A percentile compares a stretch with the other conserved stretches of the same genome.
These are phyloP conservation scores for Alternaria sp. DNA, from an alignment of 2,329 filamentous ascomycete genomes.

Conservation along the genomic window DNA sequence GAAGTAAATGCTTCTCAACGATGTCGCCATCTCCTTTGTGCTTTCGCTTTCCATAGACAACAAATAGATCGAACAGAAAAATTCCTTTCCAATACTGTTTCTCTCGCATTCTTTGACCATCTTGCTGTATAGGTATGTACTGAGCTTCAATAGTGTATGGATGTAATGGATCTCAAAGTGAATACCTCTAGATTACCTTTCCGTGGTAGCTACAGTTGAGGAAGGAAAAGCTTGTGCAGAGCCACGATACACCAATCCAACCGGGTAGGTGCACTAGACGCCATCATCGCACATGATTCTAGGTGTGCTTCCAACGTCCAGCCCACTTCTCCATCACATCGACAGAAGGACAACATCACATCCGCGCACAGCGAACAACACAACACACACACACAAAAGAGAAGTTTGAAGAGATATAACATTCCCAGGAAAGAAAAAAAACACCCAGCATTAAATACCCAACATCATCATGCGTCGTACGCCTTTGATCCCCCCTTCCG, in stretches of 20 bases:
- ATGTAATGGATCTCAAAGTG: too few species aligned
- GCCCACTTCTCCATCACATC: too few species aligned
- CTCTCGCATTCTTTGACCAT: too few species aligned
- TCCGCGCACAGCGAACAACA: not conserved
- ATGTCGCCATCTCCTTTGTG: not conserved
- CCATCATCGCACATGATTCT: too few species aligned
- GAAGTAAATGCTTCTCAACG: not conserved
- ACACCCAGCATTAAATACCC: slow-evolving; percentile 20
- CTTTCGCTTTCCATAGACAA: not conserved
- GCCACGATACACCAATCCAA: too few species aligned
- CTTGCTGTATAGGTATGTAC: too few species aligned
- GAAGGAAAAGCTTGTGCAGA: too few species aligned
- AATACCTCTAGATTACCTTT: too few species aligned
- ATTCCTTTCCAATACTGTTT: not conserved
- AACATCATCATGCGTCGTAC: slow-evolving; percentile 8
- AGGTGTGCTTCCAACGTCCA: too few species aligned
- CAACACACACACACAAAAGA: not conserved
- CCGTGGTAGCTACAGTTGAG: too few species aligned
- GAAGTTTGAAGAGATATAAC: slow-evolving; percentile 3
- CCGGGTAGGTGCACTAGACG: too few species aligned
- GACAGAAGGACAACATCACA: not conserved
- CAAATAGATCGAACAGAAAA: not conserved
- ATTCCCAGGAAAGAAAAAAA: slow-evolving; percentile 7
- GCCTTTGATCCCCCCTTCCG: not conserved
- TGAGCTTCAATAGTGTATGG: too few species aligned